phyloP scores from a whole-genome alignment of 228 moss, liverwort and hornwort genomes.

The Sphagnum fallax region DNA sequence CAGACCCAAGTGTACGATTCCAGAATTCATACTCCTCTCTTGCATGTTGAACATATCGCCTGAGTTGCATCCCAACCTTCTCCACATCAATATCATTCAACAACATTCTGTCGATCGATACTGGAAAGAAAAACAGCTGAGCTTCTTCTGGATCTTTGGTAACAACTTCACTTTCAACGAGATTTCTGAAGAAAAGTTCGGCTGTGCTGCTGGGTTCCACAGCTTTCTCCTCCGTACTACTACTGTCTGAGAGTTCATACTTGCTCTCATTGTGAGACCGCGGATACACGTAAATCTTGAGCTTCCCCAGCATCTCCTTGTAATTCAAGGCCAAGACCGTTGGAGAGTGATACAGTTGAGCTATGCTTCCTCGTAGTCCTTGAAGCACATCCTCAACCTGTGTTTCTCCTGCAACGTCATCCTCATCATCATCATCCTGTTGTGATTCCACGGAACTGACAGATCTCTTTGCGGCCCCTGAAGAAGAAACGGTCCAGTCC shows the following conservation, averaged over 20 bases:
- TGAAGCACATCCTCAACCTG: too few relatives aligned
- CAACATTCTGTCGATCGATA: conserved; percentile 49
- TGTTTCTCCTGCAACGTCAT: too few relatives aligned
- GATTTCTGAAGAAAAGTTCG: conserved; percentile 30
- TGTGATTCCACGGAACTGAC: too few relatives aligned
- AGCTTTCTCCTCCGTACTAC: not conserved
- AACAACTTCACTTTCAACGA: conserved; percentile 52
- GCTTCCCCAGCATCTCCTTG: conserved; percentile 49
- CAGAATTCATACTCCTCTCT: conserved; percentile 49
- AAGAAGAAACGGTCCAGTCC: too few relatives aligned
- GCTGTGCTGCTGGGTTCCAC: conserved; percentile 18
- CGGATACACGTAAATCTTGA: conserved; percentile 65
- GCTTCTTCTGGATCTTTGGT: conserved; percentile 49
- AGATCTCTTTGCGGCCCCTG: too few relatives aligned
- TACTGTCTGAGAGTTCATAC: conserved; percentile 16
- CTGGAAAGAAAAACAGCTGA: conserved; percentile 49
- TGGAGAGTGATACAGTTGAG: conserved; percentile 50
- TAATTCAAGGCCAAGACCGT: conserved; percentile 53
- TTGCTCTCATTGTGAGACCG: conserved; percentile 9
- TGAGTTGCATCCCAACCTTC: conserved; percentile 34
- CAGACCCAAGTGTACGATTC: conserved; percentile 66
- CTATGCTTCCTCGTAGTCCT: too few relatives aligned
- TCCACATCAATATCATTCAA: conserved; percentile 15
- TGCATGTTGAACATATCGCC: conserved; percentile 38
- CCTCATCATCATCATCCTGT: too few relatives aligned